phyloP scores from a whole-genome alignment of 805 yeast genomes.

The Danielozyma ontarioensis region DNA sequence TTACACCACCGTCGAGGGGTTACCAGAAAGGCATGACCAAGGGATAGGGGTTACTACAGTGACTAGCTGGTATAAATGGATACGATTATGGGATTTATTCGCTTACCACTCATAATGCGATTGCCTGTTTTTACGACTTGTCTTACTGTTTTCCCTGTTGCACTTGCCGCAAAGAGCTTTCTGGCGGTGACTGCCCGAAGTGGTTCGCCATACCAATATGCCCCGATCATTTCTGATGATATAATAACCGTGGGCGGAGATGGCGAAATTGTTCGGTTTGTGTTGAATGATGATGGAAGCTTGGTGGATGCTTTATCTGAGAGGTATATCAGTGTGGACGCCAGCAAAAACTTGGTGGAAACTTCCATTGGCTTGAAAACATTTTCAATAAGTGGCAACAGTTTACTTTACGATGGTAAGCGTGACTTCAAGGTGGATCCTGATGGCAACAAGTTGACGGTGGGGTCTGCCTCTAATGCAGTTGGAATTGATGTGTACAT shows the following conservation, averaged over 20 bases:
- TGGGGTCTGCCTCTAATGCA: background rate
- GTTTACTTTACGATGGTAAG: background rate
- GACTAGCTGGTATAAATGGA: no score
- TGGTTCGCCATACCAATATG: slow-evolving; percentile 21
- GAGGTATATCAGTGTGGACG: slow-evolving; percentile 10
- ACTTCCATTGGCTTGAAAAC: slow-evolving; percentile 3
- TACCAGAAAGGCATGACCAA: no score
- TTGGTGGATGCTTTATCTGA: slow-evolving; percentile 14
- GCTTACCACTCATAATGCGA: no score
- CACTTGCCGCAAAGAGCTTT: slow-evolving; percentile 19
- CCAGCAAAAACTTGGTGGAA: slow-evolving; percentile 2
- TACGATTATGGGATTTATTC: no score
- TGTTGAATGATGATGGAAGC: slow-evolving; percentile 18
- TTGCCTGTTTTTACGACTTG: no score
- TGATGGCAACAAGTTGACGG: background rate
- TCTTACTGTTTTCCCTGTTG: slow-evolving; percentile 18
- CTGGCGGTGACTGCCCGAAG: slow-evolving; percentile 17
- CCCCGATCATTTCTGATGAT: slow-evolving; percentile 2
- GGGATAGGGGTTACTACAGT: no score
- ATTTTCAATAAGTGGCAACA: slow-evolving; percentile 7
- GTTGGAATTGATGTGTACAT: background rate
- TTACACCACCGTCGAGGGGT: no score
- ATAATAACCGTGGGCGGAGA: slow-evolving; percentile 7
- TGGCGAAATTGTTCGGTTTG: slow-evolving; percentile 9
- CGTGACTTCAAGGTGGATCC: background rate